Base-by-base conservation (phyloP, 2,329 filamentous ascomycete species). In the Scortechinia acanthostroma region DNA sequence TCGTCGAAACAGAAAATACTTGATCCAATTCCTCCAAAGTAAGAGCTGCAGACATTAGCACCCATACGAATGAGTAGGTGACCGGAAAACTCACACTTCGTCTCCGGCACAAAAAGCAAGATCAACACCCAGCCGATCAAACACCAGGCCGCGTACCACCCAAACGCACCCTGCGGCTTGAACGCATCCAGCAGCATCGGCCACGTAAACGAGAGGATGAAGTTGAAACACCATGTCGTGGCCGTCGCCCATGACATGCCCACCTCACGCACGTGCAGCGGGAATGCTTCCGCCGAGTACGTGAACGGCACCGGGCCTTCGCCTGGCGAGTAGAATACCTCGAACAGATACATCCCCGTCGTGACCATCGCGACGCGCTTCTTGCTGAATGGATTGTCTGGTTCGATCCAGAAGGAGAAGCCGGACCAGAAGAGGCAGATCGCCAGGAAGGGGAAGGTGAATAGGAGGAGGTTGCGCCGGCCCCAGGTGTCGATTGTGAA, bases 401-500 rank as follows among this genome's bases (percentile, higher is more conserved):
- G n/a, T n/a, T n/a, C n/a, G 42, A 71, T 71, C 53, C 60, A 69
- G 56, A 71, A 71, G 43, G 62, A 66, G 51, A 69, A 70, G 30
- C 68, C 69, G 0, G 69, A 68, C 45, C 70, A 69, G 45, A 73
- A 62, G 3, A 73, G 52, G 53, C 63, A 70, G 1, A 71, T 15
- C 0, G 67, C 64, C 81, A 86, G 85, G 16, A 84, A 59, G 0
- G 81, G 81, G 54, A 86, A 83, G 0, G 80, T 86, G 1, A 70
- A 68, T 3, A 85, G 65, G 1, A 86, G 69, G 4, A 86, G 64
- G 50, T 80, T 80, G 17, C 82, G 70, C 3, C 83, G 74, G 4
- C 82, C 83, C 47, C 81, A 85, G 0, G 74, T 83, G 54, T 87
- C 82, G 50, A 86, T 86, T 4, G 79, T 83, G 56, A 77, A 81